These are phyloP conservation scores for Bryum argenteum DNA, from an alignment of 225 moss, liverwort and hornwort species.

Conservation along the genomic window DNA sequence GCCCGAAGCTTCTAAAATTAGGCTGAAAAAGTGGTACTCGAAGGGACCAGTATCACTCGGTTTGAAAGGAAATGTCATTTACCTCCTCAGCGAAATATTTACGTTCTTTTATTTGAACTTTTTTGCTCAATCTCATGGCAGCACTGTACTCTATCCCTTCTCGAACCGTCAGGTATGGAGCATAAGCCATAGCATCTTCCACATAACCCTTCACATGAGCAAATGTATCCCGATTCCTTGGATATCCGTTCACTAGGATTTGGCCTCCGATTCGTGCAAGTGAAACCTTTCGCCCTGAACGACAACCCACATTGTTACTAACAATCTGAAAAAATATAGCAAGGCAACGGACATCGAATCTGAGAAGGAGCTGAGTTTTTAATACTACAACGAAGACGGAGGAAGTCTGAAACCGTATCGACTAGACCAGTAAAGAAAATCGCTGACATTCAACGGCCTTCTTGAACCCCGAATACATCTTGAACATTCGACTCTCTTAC, in stretches of 20 bases:
- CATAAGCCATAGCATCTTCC: conserved; percentile 68
- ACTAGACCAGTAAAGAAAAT: neutral
- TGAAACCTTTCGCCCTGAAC: conserved; percentile 70
- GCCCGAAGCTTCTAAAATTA: neutral
- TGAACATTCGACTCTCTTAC: conserved; percentile 3
- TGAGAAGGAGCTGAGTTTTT: neutral
- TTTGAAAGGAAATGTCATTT: neutral
- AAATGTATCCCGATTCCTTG: conserved; percentile 62
- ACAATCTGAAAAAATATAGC: conserved; percentile 18
- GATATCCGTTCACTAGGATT: conserved; percentile 84
- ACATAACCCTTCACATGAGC: conserved; percentile 70
- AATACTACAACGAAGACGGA: neutral
- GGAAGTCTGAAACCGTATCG: neutral
- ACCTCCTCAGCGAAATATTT: conserved; percentile 78
- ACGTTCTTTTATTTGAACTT: conserved; percentile 50
- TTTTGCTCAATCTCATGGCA: conserved; percentile 63
- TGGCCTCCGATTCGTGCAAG: conserved; percentile 71
- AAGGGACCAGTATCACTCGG: conserved; percentile 3
- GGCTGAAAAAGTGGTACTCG: neutral
- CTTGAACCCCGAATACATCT: neutral
- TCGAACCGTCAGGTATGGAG: conserved; percentile 76
- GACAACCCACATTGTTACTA: conserved; percentile 30
- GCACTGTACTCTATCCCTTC: conserved; percentile 72
- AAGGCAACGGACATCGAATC: conserved; percentile 14
- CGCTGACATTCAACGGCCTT: neutral